Base-by-base conservation (phyloP, 2,329 filamentous ascomycete genomes). In the Colletotrichum destructivum region DNA sequence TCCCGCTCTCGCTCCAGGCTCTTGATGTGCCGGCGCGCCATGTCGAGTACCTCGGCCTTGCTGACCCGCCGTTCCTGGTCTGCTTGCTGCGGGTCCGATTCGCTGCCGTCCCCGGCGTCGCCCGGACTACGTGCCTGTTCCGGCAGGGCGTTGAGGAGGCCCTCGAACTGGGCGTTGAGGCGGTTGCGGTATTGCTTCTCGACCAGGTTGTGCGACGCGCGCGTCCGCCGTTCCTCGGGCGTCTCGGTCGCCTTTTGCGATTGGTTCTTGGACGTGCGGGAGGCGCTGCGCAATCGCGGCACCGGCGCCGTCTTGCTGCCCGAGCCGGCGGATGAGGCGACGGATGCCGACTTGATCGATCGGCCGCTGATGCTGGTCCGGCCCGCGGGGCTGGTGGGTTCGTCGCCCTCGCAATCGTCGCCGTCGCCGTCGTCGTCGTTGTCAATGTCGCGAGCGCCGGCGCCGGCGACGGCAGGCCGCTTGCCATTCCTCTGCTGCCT, bases 11-110 rank as follows among this genome's bases (percentile, higher is more conserved):
- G 75, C 70, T 82, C 81, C 35, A 82, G 72, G 54, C 73, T 68
- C 62, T 76, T 68, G 51, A 82, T 82, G 61, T 82, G 79, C 56
- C 75, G 72, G 15, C 78, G 76, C 44, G 81, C 80, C 74, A 81
- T 75, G 47, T 82, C 81, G 40, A 82, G 67, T 5, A 82, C 80
- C 65, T 82, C 80, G 11, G 77, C 80, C 66, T 82, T 82, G 73
- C 80, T 82, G 31, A 80, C 74, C n/a, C 77, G 76, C 31, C 73
- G 75, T 26, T 73, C 72, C 69, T 72, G 54, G n/a, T 80, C 78
- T 1, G 75, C 47, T 21, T 63, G 63, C 62, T 67, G 72, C 42
- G 68, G 57, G 52, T 73, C 66, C 61, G 62, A 72, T 35, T 64
- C 66, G 38, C 66, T 66, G 38, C 52, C 62, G 61, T 57, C 56